Evolutionary conservation across 2,329 filamentous ascomycete genomes (phyloP).

Genomic region (Alternaria triticina): DNA sequence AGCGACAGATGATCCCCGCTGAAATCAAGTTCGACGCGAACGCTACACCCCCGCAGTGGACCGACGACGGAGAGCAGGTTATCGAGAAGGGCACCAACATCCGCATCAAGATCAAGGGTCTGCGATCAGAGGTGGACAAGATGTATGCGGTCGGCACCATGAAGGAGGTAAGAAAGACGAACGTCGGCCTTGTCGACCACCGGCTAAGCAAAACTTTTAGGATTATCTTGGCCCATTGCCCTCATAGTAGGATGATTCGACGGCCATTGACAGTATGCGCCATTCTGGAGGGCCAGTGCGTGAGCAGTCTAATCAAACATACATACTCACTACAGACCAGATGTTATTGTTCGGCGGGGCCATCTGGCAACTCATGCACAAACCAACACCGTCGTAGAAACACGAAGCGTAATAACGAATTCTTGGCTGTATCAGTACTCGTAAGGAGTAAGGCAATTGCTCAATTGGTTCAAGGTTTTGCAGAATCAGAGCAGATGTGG

Average conservation of each 20-base stretch:
- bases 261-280: not conserved
- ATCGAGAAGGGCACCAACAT: constrained; percentile 95
- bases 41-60: constrained; percentile 94
- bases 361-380: not conserved
- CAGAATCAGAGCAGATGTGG: not conserved
- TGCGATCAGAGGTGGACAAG: constrained; percentile 88
- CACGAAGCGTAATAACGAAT: not conserved
- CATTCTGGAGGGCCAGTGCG: not conserved
- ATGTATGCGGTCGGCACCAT: constrained; percentile 99
- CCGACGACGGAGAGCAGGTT: constrained; percentile 90
- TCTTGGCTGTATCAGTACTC: not conserved
- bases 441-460: not conserved
- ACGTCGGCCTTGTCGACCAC: constrained; percentile 3
- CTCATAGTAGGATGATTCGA: constrained; percentile 26
- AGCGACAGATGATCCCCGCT: constrained; percentile 77
- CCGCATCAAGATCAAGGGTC: constrained; percentile 91
- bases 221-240: constrained; percentile 49
- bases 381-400: not conserved
- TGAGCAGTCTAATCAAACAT: not conserved
- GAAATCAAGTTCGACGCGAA: constrained; percentile 96
- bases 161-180: constrained; percentile 66
- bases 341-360: not conserved
- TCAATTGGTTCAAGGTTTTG: not conserved
- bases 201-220: constrained; percentile 30
- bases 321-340: not conserved